Evolutionary conservation across 345 rosid species (phyloP), one percentile per base, ranked within the genome.

Genomic region (Durio zibethinus): DNA sequence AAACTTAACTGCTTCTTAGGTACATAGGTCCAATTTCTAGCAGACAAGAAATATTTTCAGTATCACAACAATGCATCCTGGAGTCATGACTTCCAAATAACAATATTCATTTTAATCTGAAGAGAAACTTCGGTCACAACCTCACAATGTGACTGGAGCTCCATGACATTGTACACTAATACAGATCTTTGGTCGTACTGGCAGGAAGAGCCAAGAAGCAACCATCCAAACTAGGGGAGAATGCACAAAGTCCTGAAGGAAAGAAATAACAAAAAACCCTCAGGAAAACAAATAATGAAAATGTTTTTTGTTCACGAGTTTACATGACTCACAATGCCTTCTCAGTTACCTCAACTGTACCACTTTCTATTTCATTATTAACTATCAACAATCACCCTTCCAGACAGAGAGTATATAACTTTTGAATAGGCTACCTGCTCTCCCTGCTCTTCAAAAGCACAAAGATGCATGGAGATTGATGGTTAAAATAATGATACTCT

Each of bases 181-280:
- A 93, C 95, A 63, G 93, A 86, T 83, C 98, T 87, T 85, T 91
- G 16, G 88, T 81, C 5, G 81, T 73, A 82, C 97, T 93, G 59
- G 98, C 97, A 64, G 98, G 98, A 83, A 94, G 86, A 76, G 98
- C 98, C 80, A 94, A 87, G 87, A 89, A 94, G 88, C 98, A 94
- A 63, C 90, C 95, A 67, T 91, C 97, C 80, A 77, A 82, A 86
- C 83, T 72, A 64, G 98, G 92, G 48, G 97, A 94, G 84, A 94
- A 91, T 63, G 92, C 98, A 86, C 89, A 88, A 56, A 94, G 88
- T 76, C 97, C 98, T 94, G 86, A 48, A 57, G 52, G 18, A 73
- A 76, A 68, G 48, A 54, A 47, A n/a, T n/a, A 50, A 66, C 1
- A 52, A 75, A 36, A n/a, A 33, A 75, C 61, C 75, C 15, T 68